A percentile compares a stretch with the other conserved stretches of the same genome.
Conservation (phyloP, 2,329 filamentous ascomycete genomes). For the Sarocladium oryzae region DNA sequence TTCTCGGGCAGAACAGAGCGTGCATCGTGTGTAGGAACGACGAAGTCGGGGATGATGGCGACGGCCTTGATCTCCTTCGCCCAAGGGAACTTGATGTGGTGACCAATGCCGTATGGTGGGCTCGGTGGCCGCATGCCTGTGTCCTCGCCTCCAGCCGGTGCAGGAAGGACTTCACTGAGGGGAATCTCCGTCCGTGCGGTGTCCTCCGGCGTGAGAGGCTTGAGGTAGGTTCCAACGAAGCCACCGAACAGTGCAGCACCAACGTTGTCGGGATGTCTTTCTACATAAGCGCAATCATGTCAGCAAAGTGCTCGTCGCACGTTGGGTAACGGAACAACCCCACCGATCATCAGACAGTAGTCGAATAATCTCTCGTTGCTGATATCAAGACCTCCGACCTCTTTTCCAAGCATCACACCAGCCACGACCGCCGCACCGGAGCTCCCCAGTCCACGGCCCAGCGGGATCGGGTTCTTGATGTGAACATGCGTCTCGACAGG, state of each 20-base stretch:
- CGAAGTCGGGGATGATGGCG: conserved; percentile 91
- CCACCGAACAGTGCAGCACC: conserved; percentile 92
- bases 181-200: conserved; percentile 89
- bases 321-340: conserved; percentile 15
- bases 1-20: conserved; percentile 74
- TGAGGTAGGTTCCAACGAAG: conserved; percentile 94
- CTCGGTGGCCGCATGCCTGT: conserved; percentile 81
- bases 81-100: conserved; percentile 95
- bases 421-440: conserved; percentile 43
- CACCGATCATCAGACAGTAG: conserved; percentile 94
- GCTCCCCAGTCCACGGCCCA: conserved; percentile 88
- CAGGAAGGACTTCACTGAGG: conserved; percentile 84
- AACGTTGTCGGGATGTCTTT: conserved; percentile 90
- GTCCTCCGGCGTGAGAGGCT: conserved; percentile 83
- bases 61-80: conserved; percentile 93
- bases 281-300: conserved; percentile 27
- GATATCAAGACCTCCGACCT: conserved; percentile 74
- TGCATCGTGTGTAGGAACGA: conserved; percentile 89
- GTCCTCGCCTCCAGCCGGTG: conserved; percentile 83
- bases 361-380: conserved; percentile 81
- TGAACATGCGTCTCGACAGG: conserved; percentile 84
- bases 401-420: conserved; percentile 51
- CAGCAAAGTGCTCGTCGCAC: conserved; percentile 8
- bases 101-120: conserved; percentile 87
- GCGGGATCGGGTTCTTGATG: conserved; percentile 90